Evolutionary conservation across 495 filamentous ascomycete genomes (phyloP).

Genomic region (Aspergillus mulundensis): DNA sequence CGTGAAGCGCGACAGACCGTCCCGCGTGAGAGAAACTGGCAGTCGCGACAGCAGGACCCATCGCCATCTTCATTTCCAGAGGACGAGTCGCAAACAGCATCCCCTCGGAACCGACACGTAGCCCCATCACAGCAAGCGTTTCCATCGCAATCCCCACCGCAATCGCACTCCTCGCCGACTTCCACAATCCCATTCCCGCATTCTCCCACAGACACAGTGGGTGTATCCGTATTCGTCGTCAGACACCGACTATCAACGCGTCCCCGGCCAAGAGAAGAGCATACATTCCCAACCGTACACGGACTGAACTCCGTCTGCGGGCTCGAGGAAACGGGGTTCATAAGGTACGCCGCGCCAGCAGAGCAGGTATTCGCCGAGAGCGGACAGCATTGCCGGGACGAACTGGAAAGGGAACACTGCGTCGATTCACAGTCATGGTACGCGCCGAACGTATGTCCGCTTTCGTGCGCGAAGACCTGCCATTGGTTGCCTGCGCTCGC

Average conservation of each 20-base stretch:
- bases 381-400: conserved; percentile 74
- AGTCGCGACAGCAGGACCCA: conserved; percentile 59
- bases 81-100: conserved; percentile 70
- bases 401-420: conserved; percentile 48
- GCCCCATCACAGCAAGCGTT: conserved; percentile 69
- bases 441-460: conserved; percentile 87
- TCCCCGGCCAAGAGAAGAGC: conserved; percentile 68
- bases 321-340: conserved; percentile 77
- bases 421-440: conserved; percentile 75
- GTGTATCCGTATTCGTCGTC: conserved; percentile 64
- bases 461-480: conserved; percentile 93
- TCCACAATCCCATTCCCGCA: conserved; percentile 96
- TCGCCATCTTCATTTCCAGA: conserved; percentile 54
- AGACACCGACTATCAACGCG: conserved; percentile 67
- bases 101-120: conserved; percentile 76
- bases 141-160: conserved; percentile 65
- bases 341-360: conserved; percentile 70
- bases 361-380: conserved; percentile 61
- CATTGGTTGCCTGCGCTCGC: conserved; percentile 72
- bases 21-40: conserved; percentile 59
- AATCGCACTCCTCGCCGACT: conserved; percentile 88
- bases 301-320: conserved; percentile 74
- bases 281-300: conserved; percentile 86
- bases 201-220: conserved; percentile 66
- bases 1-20: conserved; percentile 69